Base-by-base conservation (phyloP, 1,284 basidiomycete genomes). In the Cystobasidium sp. region DNA sequence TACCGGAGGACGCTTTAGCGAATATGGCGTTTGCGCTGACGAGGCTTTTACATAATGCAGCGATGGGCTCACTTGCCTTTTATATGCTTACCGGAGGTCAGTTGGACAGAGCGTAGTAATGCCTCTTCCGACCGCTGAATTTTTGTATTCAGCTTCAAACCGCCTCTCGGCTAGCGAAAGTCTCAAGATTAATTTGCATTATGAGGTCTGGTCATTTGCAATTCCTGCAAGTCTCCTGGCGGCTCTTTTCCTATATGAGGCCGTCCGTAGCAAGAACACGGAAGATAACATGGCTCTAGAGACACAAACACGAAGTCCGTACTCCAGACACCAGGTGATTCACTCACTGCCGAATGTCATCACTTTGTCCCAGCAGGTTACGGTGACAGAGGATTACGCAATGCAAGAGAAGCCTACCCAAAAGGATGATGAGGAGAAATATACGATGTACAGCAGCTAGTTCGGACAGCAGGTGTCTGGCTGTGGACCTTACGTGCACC, bases 131-230 rank as follows among this genome's bases (percentile, higher is more conserved):
- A n/a, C n/a, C n/a, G n/a, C n/a, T n/a, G n/a, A n/a, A n/a, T n/a
- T n/a, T n/a, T n/a, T n/a, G n/a, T n/a, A n/a, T n/a, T n/a, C 37
- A 63, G 61, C 46, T 9, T 9, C 61, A n/a, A 63, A 63, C 43
- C 7, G 46, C 14, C 3, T 63, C 5, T 18, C 12, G 5, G 61
- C 61, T 16, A 41, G 46, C n/a, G n/a, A n/a, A n/a, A n/a, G n/a
- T n/a, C n/a, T n/a, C n/a, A n/a, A n/a, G n/a, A n/a, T n/a, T n/a
- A n/a, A n/a, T n/a, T n/a, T n/a, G n/a, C n/a, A n/a, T n/a, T n/a
- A n/a, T n/a, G n/a, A n/a, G n/a, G n/a, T n/a, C n/a, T n/a, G n/a
- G n/a, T n/a, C n/a, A n/a, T n/a, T n/a, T n/a, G n/a, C n/a, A n/a
- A n/a, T n/a, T n/a, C 61, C 61, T 47, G 61, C 61, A 49, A 24